Conservation (phyloP, 495 filamentous ascomycete genomes). For the Gamarada debralockiae region DNA sequence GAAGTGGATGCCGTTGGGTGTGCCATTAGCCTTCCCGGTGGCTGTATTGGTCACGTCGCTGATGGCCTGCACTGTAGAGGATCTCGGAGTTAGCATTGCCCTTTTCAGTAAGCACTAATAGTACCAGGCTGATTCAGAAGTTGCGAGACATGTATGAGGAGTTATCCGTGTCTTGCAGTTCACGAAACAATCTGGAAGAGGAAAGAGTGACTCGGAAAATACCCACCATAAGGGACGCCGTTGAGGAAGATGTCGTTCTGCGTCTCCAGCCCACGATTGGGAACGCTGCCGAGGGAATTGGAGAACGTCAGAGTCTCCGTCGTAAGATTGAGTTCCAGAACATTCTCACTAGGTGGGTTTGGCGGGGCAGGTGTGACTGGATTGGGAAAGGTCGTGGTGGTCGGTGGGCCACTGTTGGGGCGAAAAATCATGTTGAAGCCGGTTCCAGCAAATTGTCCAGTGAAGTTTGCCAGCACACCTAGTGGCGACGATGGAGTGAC, state of each 20-base stretch:
- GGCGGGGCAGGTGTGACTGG: neutral
- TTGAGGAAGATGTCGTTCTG: slow-evolving; percentile 22
- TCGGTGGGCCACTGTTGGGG: slow-evolving; percentile 5
- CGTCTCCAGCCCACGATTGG: slow-evolving; percentile 16
- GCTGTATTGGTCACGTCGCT: slow-evolving; percentile 13
- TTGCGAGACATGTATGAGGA: too few relatives aligned
- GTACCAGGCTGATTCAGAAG: too few relatives aligned
- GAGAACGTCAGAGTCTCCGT: slow-evolving; percentile 18
- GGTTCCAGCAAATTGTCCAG: slow-evolving; percentile 8
- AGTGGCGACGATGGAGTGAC: neutral
- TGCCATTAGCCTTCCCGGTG: slow-evolving; percentile 22
- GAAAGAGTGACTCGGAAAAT: too few relatives aligned
- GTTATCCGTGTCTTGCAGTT: too few relatives aligned
- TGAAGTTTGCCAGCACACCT: slow-evolving; percentile 9
- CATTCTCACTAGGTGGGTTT: slow-evolving; percentile 11
- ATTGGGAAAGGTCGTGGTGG: slow-evolving; percentile 5
- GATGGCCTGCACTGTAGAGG: slow-evolving; percentile 20
- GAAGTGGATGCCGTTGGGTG: slow-evolving; percentile 20
- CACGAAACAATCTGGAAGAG: too few relatives aligned
- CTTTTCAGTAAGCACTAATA: too few relatives aligned
- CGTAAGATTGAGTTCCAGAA: slow-evolving; percentile 23
- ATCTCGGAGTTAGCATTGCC: too few relatives aligned
- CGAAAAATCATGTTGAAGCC: slow-evolving; percentile 14
- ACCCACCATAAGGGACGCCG: slow-evolving; percentile 21
- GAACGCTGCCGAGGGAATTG: slow-evolving; percentile 16